phyloP scores from a whole-genome alignment of 176 grass and related monocot species.

The Stipa capillata region DNA sequence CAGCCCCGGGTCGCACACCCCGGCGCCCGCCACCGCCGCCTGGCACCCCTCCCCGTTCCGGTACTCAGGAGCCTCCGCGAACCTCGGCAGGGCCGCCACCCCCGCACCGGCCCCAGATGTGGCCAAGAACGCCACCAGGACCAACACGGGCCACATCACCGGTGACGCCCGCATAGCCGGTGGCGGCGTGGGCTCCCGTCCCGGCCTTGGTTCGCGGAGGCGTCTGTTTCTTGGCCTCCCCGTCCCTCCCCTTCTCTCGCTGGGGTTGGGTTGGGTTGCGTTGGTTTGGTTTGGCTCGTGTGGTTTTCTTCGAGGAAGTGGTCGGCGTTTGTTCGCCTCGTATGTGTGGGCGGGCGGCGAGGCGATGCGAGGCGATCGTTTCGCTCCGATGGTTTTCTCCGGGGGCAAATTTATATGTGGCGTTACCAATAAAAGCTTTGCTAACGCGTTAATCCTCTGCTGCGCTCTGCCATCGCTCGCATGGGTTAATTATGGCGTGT shows the following conservation, averaged over 20 bases:
- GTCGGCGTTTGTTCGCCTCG: too few relatives aligned
- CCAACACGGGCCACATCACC: slow-evolving; percentile 13
- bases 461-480: too few relatives aligned
- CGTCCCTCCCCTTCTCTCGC: neutral
- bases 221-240: too few relatives aligned
- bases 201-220: too few relatives aligned
- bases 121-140: slow-evolving; percentile 12
- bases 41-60: slow-evolving; percentile 67
- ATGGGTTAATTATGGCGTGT: slow-evolving; percentile 3
- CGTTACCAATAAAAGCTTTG: slow-evolving; percentile 45
- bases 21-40: neutral
- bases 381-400: slow-evolving; percentile 21
- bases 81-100: slow-evolving; percentile 10
- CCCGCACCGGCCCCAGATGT: neutral
- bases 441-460: slow-evolving; percentile 26
- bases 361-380: too few relatives aligned
- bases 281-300: neutral
- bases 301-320: too few relatives aligned
- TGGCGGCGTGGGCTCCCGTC: too few relatives aligned
- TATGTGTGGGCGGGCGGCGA: too few relatives aligned
- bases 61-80: slow-evolving; percentile 83
- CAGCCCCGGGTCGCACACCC: slow-evolving; percentile 57
- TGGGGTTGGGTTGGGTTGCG: neutral
- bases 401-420: slow-evolving; percentile 48
- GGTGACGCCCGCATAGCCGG: too few relatives aligned